Evolutionary conservation across 495 filamentous ascomycete genomes (phyloP).

Genomic region (Aspergillus diversus): DNA sequence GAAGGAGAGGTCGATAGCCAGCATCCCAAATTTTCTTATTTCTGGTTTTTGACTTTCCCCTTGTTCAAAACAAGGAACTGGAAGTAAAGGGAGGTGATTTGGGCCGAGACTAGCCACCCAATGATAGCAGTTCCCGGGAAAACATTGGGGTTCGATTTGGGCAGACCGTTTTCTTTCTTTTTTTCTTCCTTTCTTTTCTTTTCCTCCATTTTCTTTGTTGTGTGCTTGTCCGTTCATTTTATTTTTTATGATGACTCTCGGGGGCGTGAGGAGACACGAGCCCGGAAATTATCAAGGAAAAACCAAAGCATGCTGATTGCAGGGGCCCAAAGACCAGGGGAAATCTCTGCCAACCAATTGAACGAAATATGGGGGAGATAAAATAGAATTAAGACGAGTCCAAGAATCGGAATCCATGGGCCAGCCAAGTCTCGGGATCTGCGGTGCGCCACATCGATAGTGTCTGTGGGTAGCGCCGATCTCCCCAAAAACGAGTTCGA

Average conservation of each 20-base stretch:
- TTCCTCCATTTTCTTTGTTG: neutral
- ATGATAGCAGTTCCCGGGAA: no score
- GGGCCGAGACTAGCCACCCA: neutral
- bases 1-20: no score
- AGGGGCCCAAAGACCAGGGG: neutral
- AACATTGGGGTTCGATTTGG: neutral
- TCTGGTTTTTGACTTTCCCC: neutral
- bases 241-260: neutral
- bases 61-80: neutral
- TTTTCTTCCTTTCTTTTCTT: neutral
- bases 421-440: neutral
- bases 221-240: neutral
- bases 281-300: neutral
- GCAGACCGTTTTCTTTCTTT: neutral
- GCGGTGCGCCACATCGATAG: slow-evolving; percentile 24
- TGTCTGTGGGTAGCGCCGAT: slow-evolving; percentile 10
- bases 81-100: neutral
- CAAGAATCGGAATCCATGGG: neutral
- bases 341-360: neutral
- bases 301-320: neutral
- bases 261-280: neutral
- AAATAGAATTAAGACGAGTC: neutral
- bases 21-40: no score
- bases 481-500: neutral
- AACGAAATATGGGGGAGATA: neutral